Conservation (phyloP, 108 stramenopile genomes). For the Nitzschia sp. region DNA sequence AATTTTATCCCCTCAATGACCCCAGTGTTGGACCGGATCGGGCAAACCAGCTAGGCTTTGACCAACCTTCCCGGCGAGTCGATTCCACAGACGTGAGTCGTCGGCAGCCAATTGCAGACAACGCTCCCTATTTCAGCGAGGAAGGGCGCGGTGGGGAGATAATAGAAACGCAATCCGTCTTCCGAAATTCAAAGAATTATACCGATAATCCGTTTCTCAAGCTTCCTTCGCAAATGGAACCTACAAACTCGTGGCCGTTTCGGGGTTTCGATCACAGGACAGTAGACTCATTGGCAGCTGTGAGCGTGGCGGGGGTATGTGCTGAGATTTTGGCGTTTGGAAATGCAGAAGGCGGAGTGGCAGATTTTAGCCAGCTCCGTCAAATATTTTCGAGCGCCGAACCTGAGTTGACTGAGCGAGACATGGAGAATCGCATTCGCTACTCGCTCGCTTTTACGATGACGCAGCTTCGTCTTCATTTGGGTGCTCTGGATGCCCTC, state of each 20-base stretch:
- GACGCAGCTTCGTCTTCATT: slow-evolving; percentile 65
- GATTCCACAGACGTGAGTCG: background rate
- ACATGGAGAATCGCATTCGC: slow-evolving; percentile 76
- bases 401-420: slow-evolving; percentile 61
- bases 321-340: slow-evolving; percentile 83
- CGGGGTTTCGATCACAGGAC: slow-evolving; percentile 78
- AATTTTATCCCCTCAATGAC: slow-evolving; percentile 83
- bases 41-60: slow-evolving; percentile 71
- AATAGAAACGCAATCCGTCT: slow-evolving; percentile 60
- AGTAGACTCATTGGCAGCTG: slow-evolving; percentile 69
- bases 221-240: slow-evolving; percentile 56
- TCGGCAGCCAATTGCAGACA: slow-evolving; percentile 2
- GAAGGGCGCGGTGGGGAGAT: slow-evolving; percentile 57
- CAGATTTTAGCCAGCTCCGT: slow-evolving; percentile 69
- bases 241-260: slow-evolving; percentile 75
- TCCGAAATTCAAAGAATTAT: slow-evolving; percentile 56
- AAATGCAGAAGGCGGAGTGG: slow-evolving; percentile 72
- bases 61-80: slow-evolving; percentile 19
- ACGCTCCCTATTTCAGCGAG: slow-evolving; percentile 66
- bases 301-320: slow-evolving; percentile 84
- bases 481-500: slow-evolving; percentile 80
- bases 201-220: slow-evolving; percentile 52
- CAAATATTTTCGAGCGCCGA: slow-evolving; percentile 42
- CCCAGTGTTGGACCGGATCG: slow-evolving; percentile 48
- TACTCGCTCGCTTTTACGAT: slow-evolving; percentile 82